Percentiles rank a stretch among this genome's conserved stretches.
Conservation (phyloP, 345 rosid species). For the Corchorus capsularis region DNA sequence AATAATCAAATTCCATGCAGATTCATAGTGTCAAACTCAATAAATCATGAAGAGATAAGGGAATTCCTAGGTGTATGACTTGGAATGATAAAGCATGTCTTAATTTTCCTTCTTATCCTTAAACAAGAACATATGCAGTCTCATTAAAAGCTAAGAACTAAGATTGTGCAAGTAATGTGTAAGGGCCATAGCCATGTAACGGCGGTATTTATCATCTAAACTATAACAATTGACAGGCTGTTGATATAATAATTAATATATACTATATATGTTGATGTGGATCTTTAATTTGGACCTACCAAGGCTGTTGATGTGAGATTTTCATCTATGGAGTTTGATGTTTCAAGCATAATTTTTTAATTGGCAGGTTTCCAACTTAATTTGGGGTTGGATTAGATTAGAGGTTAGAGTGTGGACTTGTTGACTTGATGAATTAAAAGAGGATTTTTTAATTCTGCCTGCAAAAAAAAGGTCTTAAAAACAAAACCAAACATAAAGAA, state of each 20-base stretch:
- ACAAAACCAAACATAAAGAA: neutral
- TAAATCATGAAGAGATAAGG: constrained; percentile 15
- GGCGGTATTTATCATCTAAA: neutral
- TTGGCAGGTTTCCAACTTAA: neutral
- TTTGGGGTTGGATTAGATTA: too few relatives aligned
- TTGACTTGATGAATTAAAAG: neutral
- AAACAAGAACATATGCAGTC: neutral
- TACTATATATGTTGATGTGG: neutral
- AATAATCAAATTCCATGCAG: neutral
- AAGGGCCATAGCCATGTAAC: neutral
- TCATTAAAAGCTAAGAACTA: constrained; percentile 17
- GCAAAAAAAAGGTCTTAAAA: neutral
- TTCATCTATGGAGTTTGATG: neutral
- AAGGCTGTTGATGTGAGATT: neutral
- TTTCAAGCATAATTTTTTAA: neutral
- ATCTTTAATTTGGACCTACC: neutral
- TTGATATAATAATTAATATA: too few relatives aligned
- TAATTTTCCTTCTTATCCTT: constrained; percentile 26
- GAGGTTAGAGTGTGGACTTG: neutral
- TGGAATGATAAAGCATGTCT: constrained; percentile 23
- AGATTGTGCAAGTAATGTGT: neutral
- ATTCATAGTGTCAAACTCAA: neutral
- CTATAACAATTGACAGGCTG: neutral
- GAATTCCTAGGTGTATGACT: constrained; percentile 4
- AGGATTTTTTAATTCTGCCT: neutral